A percentile compares a stretch with the other conserved stretches of the same genome.
These are phyloP conservation scores for Leccinum griseonigrum DNA, from an alignment of 1,284 basidiomycete species.

Conservation along the genomic window DNA sequence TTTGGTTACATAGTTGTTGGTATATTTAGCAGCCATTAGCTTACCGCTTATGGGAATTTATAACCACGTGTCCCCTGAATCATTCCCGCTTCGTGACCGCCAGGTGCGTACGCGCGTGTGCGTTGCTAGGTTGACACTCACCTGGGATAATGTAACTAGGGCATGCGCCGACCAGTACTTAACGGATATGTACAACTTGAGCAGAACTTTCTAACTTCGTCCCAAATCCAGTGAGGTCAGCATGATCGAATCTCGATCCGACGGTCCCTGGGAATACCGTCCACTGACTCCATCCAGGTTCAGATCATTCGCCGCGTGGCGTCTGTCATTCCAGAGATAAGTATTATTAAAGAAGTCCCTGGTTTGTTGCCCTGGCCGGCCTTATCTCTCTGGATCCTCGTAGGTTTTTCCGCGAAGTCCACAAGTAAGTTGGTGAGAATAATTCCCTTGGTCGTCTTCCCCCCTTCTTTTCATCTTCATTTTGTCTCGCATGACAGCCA, in stretches of 20 bases:
- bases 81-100: neutral
- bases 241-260: neutral
- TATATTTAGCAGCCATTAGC: no score
- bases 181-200: neutral
- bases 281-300: neutral
- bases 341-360: neutral
- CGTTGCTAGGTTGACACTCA: neutral
- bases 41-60: neutral
- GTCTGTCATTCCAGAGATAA: neutral
- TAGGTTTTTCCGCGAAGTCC: neutral
- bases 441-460: neutral
- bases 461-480: neutral
- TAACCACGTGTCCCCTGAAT: neutral
- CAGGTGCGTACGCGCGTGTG: no score
- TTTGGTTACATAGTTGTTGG: neutral
- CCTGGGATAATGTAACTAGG: no score
- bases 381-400: neutral
- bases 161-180: neutral
- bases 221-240: neutral
- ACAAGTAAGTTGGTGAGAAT: neutral
- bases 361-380: neutral
- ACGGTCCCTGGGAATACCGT: neutral
- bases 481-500: neutral
- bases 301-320: neutral
- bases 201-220: neutral